Evolutionary conservation across 2,329 filamentous ascomycete genomes (phyloP).

Genomic region (Fusarium sp.): DNA sequence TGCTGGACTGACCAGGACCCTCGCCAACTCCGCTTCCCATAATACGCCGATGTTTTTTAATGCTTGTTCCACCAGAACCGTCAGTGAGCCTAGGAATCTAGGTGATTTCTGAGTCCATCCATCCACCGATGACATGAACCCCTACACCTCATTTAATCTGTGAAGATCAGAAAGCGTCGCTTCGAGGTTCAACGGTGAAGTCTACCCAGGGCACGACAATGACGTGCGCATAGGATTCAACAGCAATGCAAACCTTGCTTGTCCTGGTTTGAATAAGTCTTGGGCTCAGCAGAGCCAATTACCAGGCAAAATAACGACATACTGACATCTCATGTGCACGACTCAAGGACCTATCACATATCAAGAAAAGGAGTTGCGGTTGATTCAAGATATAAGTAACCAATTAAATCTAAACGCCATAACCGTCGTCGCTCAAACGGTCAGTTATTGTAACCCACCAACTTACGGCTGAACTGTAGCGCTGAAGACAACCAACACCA

Average conservation of each 20-base stretch:
- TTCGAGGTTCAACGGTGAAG: constrained; percentile 12
- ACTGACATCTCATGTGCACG: background rate
- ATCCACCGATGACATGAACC: constrained; percentile 28
- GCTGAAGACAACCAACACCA: constrained; percentile 10
- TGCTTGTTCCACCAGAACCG: constrained; percentile 1
- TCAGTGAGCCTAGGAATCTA: background rate
- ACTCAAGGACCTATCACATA: constrained; percentile 8
- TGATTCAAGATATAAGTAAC: constrained; percentile 1
- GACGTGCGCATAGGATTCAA: constrained; percentile 13
- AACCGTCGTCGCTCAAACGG: constrained; percentile 28
- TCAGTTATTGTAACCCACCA: background rate
- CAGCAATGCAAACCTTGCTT: background rate
- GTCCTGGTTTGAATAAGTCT: background rate
- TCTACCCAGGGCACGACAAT: constrained; percentile 16
- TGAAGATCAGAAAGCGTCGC: constrained; percentile 12
- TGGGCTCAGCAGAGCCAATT: background rate
- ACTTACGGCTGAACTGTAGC: constrained; percentile 32
- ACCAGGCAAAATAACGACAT: background rate
- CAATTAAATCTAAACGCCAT: constrained; percentile 32
- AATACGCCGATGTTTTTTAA: constrained; percentile 16
- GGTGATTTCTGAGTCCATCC: background rate
- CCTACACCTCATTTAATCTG: constrained; percentile 32
- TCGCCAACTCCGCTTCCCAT: constrained; percentile 30
- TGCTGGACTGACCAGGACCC: constrained; percentile 17
- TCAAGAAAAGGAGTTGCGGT: constrained; percentile 1